Percentiles rank a stretch among this genome's conserved stretches.
These are phyloP conservation scores for Diplotaxis tenuifolia DNA, from an alignment of 345 rosid genomes.

Conservation along the genomic window DNA sequence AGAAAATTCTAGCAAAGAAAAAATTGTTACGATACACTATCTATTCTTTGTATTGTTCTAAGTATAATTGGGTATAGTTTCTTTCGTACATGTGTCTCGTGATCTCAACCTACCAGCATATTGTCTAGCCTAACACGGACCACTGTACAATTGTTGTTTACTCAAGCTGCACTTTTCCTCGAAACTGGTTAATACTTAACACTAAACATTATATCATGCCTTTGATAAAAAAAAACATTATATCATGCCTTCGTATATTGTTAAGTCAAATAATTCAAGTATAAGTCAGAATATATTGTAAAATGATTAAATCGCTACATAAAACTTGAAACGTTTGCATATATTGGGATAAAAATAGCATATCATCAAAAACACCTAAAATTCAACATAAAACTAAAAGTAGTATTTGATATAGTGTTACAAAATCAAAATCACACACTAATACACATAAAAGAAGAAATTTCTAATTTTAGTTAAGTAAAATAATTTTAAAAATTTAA, in stretches of 20 bases:
- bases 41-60: not conserved
- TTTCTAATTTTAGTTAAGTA: too few relatives aligned
- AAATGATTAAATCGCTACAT: too few relatives aligned
- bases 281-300: not conserved
- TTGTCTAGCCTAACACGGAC: not conserved
- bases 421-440: too few relatives aligned
- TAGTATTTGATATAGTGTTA: too few relatives aligned
- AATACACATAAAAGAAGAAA: too few relatives aligned
- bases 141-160: not conserved
- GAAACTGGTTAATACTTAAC: not conserved
- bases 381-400: not conserved
- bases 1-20: too few relatives aligned
- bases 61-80: not conserved
- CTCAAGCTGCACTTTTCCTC: not conserved
- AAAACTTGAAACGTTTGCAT: too few relatives aligned
- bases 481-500: too few relatives aligned
- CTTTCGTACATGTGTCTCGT: not conserved
- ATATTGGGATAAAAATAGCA: too few relatives aligned
- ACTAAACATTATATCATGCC: not conserved
- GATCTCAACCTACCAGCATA: not conserved
- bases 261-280: not conserved
- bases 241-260: not conserved
- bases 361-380: too few relatives aligned
- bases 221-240: too few relatives aligned
- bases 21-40: too few relatives aligned